Percentiles rank a stretch among this genome's conserved stretches.
phyloP scores from a whole-genome alignment of 1,284 basidiomycete species.

The Stereum hirsutum region DNA sequence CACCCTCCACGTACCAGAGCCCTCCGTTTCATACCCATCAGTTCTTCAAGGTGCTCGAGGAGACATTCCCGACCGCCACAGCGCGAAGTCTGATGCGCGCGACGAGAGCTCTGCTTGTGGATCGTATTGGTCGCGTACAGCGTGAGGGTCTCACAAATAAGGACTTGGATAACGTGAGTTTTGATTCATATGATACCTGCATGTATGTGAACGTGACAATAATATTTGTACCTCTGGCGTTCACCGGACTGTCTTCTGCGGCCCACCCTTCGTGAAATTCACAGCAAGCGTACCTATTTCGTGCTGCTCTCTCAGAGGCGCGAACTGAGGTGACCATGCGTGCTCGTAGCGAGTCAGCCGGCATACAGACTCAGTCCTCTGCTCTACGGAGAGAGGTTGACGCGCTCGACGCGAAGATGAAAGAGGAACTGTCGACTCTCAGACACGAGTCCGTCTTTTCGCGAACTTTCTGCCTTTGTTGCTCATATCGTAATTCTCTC shows the following conservation, averaged over 20 bases:
- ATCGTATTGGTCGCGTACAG: slow-evolving; percentile 67
- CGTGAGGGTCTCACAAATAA: slow-evolving; percentile 72
- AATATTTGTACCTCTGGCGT: background rate
- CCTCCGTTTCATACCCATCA: slow-evolving; percentile 30
- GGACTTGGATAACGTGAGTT: slow-evolving; percentile 84
- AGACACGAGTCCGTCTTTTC: slow-evolving; percentile 76
- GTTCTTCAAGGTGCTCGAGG: slow-evolving; percentile 61
- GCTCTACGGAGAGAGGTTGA: slow-evolving; percentile 87
- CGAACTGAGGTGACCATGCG: slow-evolving; percentile 82
- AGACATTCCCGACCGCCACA: slow-evolving; percentile 59
- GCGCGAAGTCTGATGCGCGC: slow-evolving; percentile 82
- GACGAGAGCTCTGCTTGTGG: slow-evolving; percentile 72
- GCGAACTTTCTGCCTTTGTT: background rate
- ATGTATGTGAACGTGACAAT: no score
- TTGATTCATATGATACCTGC: background rate
- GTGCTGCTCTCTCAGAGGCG: slow-evolving; percentile 87
- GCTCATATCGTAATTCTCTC: background rate
- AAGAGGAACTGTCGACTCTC: slow-evolving; percentile 83
- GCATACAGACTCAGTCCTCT: slow-evolving; percentile 67
- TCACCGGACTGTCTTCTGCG: no score
- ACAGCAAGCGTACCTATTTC: slow-evolving; percentile 93
- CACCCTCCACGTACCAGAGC: slow-evolving; percentile 17
- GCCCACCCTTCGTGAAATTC: no score
- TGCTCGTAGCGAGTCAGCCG: slow-evolving; percentile 79
- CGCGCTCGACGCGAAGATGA: slow-evolving; percentile 82